Evolutionary conservation across 345 rosid species (phyloP).

Genomic region (Gossypium raimondii): DNA sequence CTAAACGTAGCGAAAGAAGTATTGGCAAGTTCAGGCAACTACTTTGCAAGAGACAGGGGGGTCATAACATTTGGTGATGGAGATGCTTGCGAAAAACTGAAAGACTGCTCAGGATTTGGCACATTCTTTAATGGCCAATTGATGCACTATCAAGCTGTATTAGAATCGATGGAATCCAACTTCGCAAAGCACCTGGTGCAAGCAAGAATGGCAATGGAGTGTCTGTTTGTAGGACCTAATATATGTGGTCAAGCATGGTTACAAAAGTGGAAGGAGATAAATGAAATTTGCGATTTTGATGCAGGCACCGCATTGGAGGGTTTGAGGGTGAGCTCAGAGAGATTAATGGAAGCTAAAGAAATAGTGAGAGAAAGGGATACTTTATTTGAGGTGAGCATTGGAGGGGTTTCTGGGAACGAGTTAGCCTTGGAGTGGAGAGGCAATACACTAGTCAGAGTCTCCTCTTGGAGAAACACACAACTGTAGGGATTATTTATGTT

Average conservation of each 20-base stretch:
- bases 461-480: conserved; percentile 33
- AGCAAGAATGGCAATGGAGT: conserved; percentile 45
- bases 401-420: conserved; percentile 32
- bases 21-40: not conserved
- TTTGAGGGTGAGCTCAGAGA: conserved; percentile 24
- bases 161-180: conserved; percentile 36
- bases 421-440: conserved; percentile 44
- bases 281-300: conserved; percentile 10
- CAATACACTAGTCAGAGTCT: conserved; percentile 33
- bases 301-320: conserved; percentile 15
- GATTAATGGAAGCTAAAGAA: conserved; percentile 39
- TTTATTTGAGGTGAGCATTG: conserved; percentile 34
- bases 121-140: conserved; percentile 30
- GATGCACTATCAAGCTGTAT: conserved; percentile 34
- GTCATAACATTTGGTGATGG: conserved; percentile 40
- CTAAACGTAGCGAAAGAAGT: conserved; percentile 26
- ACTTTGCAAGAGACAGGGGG: conserved; percentile 15
- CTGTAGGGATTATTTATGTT: not conserved
- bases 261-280: conserved; percentile 34
- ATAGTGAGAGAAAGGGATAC: conserved; percentile 27
- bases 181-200: conserved; percentile 28
- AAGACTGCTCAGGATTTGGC: conserved; percentile 20
- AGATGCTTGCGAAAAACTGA: conserved; percentile 19
- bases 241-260: conserved; percentile 33
- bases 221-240: conserved; percentile 39